Evolutionary conservation across 2,329 filamentous ascomycete species (phyloP).

Genomic region (Hirsutella minnesotensis): DNA sequence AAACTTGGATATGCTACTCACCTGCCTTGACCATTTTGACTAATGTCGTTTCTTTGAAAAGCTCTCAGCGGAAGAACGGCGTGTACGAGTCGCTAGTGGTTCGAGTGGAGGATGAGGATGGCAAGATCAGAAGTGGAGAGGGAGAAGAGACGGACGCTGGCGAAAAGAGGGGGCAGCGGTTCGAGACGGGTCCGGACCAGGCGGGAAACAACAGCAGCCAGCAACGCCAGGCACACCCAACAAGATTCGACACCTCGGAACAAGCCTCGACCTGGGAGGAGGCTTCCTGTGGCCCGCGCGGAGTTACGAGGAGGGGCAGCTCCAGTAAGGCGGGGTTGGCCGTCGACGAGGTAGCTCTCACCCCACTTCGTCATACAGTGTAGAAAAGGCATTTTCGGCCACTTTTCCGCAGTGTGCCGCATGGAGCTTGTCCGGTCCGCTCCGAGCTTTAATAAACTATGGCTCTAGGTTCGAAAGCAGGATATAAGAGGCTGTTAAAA

Average conservation of each 20-base stretch:
- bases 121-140: slow-evolving; percentile 4
- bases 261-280: not conserved
- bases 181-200: not conserved
- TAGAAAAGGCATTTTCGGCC: no score
- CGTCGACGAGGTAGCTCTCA: no score
- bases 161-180: slow-evolving; percentile 2
- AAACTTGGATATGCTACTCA: slow-evolving; percentile 21
- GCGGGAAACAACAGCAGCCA: not conserved
- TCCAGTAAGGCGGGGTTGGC: not conserved
- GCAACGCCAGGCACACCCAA: no score
- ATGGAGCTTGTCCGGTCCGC: no score
- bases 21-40: slow-evolving; percentile 98
- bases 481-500: no score
- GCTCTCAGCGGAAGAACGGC: not conserved
- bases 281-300: not conserved
- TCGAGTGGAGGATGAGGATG: slow-evolving; percentile 2
- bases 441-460: no score
- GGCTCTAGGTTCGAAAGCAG: no score
- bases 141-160: no score
- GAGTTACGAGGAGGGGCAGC: slow-evolving; percentile 1
- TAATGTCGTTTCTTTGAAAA: slow-evolving; percentile 28
- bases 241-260: no score
- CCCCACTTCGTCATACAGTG: no score
- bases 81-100: no score
- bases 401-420: no score